Percentiles rank a stretch among this genome's conserved stretches.
Evolutionary conservation across 2,329 filamentous ascomycete species (phyloP).

Genomic region (Fusarium solani-melongenae): DNA sequence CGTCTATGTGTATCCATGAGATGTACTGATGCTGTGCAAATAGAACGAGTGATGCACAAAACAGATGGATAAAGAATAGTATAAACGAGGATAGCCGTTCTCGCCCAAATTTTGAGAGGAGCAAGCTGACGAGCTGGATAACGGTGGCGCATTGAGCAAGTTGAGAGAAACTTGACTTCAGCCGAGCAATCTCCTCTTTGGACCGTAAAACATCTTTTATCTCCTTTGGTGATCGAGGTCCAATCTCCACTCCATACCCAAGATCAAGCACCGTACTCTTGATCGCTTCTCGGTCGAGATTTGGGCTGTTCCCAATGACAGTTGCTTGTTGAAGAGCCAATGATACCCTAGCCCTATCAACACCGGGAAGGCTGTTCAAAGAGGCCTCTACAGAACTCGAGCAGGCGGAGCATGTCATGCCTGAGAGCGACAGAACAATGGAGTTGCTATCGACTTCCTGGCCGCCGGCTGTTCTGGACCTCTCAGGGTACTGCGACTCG

Average conservation of each 20-base stretch:
- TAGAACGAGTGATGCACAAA: not conserved
- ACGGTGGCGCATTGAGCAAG: not conserved
- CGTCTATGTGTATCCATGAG: constrained; percentile 7
- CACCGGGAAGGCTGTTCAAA: not conserved
- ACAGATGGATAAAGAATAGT: not conserved
- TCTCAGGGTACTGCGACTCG: not conserved
- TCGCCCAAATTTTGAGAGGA: not conserved
- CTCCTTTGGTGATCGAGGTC: constrained; percentile 2
- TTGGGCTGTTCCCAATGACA: not conserved
- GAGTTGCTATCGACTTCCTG: not conserved
- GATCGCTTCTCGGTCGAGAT: not conserved
- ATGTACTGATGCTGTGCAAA: not conserved
- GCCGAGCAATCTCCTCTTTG: not conserved
- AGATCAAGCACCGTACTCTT: not conserved
- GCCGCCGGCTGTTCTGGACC: not conserved
- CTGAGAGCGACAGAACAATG: not conserved
- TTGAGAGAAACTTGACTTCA: not conserved
- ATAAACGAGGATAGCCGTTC: not conserved
- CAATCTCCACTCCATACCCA: not conserved
- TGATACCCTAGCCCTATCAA: not conserved
- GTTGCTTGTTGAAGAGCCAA: constrained; percentile 8
- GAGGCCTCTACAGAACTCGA: not conserved
- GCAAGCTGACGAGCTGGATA: not conserved
- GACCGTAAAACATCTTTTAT: constrained; percentile 1
- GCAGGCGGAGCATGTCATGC: constrained; percentile 10